These are phyloP conservation scores for Debaryomyces nepalensis DNA, from an alignment of 1,139 yeast genomes.

Conservation along the genomic window DNA sequence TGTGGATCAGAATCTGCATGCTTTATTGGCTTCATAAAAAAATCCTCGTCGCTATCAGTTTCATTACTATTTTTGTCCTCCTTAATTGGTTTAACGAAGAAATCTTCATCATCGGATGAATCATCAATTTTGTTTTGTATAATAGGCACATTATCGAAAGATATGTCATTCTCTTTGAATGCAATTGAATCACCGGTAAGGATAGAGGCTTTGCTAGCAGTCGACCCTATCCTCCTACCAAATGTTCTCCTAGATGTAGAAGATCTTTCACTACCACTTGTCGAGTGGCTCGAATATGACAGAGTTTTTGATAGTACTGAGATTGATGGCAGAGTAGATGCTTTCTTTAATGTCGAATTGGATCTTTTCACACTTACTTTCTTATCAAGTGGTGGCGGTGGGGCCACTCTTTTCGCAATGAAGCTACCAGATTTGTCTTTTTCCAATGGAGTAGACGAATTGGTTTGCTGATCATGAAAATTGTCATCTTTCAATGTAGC, in stretches of 20 bases:
- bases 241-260: constrained; percentile 14
- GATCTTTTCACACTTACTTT: constrained; percentile 12
- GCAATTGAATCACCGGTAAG: constrained; percentile 44
- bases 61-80: constrained; percentile 13
- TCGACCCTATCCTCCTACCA: constrained; percentile 14
- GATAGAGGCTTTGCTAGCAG: constrained; percentile 23
- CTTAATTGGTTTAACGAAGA: constrained; percentile 35
- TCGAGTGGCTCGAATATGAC: constrained; percentile 22
- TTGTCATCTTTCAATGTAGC: constrained; percentile 36
- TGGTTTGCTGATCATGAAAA: constrained; percentile 7
- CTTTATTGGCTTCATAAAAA: constrained; percentile 33
- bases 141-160: constrained; percentile 74
- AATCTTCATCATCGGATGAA: constrained; percentile 43
- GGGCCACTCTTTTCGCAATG: constrained; percentile 73
- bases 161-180: constrained; percentile 68
- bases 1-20: not conserved
- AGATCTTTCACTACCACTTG: constrained; percentile 21
- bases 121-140: constrained; percentile 42
- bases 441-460: constrained; percentile 15
- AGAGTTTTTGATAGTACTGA: constrained; percentile 23
- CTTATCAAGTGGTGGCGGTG: constrained; percentile 61
- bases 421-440: constrained; percentile 32
- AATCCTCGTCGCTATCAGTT: constrained; percentile 28
- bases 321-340: constrained; percentile 14
- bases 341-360: constrained; percentile 7